Evolutionary conservation across 2,329 filamentous ascomycete species (phyloP).

Genomic region (Colletotrichum cordylinicola): DNA sequence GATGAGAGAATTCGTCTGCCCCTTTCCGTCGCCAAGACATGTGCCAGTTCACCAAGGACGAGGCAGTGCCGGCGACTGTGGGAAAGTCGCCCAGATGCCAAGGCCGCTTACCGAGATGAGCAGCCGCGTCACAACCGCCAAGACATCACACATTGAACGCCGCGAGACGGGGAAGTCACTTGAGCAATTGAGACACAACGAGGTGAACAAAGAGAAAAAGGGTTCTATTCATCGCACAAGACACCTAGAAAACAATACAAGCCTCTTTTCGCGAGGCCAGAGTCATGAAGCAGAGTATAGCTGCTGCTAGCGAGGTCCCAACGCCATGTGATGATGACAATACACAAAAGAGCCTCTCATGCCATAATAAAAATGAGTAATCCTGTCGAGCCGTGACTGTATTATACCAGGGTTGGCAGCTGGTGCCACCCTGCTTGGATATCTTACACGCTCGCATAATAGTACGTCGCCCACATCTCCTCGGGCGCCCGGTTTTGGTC

Average conservation of each 20-base stretch:
- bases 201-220: slow-evolving; percentile 9
- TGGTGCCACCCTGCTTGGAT: slow-evolving; percentile 7
- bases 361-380: background rate
- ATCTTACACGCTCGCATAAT: slow-evolving; percentile 18
- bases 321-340: slow-evolving; percentile 17
- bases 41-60: background rate
- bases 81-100: background rate
- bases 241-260: slow-evolving; percentile 5
- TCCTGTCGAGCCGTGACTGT: slow-evolving; percentile 17
- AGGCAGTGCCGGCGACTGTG: background rate
- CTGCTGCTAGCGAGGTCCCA: slow-evolving; percentile 15
- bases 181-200: background rate
- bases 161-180: background rate
- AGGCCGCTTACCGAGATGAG: background rate
- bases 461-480: background rate
- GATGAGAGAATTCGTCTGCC: background rate
- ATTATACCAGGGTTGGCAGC: slow-evolving; percentile 10
- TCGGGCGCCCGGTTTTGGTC: background rate
- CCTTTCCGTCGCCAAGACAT: background rate
- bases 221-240: slow-evolving; percentile 7
- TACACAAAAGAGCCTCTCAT: slow-evolving; percentile 17
- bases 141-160: background rate
- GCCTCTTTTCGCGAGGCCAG: background rate
- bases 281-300: slow-evolving; percentile 15
- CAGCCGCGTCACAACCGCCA: background rate